phyloP scores from a whole-genome alignment of 2,329 filamentous ascomycete species.

The Mycocentrospora acerina region DNA sequence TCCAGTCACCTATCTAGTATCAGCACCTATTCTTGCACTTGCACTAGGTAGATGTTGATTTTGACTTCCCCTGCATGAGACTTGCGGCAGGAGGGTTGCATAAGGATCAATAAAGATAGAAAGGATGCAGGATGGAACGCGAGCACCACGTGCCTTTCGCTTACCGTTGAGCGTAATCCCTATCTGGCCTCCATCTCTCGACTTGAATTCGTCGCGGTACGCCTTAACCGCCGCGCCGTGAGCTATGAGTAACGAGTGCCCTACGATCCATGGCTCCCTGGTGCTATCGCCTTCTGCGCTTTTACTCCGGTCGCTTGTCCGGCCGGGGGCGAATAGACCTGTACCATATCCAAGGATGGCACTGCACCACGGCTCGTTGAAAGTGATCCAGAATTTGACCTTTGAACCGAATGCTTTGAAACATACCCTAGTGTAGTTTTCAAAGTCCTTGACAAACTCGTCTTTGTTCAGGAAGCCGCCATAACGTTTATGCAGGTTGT shows the following conservation, averaged over 20 bases:
- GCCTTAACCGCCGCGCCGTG: constrained; percentile 79
- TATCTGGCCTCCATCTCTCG: constrained; percentile 71
- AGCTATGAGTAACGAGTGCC: constrained; percentile 77
- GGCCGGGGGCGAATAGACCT: constrained; percentile 80
- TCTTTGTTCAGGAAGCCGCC: constrained; percentile 77
- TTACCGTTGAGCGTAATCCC: constrained; percentile 83
- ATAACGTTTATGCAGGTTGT: constrained; percentile 76
- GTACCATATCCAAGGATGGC: constrained; percentile 77
- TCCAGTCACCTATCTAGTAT: constrained; percentile 63
- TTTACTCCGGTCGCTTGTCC: constrained; percentile 72
- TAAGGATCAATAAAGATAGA: constrained; percentile 1
- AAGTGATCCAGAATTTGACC: constrained; percentile 87
- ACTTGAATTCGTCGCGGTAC: constrained; percentile 81
- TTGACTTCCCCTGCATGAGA: constrained; percentile 8
- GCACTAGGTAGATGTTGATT: constrained; percentile 2
- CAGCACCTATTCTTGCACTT: constrained; percentile 12
- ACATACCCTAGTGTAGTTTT: constrained; percentile 73
- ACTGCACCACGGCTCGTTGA: constrained; percentile 88
- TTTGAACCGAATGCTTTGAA: constrained; percentile 72
- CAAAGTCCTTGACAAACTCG: constrained; percentile 81
- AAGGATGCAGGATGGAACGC: no score
- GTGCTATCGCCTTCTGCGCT: constrained; percentile 70
- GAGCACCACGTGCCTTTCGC: constrained; percentile 24
- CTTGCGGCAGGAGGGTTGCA: constrained; percentile 18
- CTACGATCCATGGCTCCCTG: constrained; percentile 79